phyloP scores from a whole-genome alignment of 441 rosid species.

The Metrosideros polymorpha region DNA sequence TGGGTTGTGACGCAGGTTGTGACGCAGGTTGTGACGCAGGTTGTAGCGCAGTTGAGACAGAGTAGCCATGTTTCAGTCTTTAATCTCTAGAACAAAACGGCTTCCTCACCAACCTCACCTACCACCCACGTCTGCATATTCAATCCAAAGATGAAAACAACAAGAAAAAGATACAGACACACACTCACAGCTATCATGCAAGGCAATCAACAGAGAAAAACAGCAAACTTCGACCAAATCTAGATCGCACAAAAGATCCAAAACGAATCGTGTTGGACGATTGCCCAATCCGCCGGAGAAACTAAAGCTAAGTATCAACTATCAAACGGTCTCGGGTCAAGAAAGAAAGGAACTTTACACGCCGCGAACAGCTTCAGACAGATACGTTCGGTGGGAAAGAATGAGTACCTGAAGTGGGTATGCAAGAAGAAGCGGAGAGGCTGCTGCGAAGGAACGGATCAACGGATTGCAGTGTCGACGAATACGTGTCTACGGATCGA shows the following conservation, averaged over 20 bases:
- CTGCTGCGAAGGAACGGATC: background rate
- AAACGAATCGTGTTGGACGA: background rate
- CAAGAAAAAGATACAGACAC: background rate
- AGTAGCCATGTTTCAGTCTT: background rate
- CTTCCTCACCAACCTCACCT: background rate
- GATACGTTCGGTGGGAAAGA: background rate
- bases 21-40: no score
- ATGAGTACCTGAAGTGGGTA: background rate
- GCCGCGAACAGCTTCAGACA: background rate
- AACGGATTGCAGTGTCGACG: background rate
- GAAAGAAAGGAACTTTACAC: background rate
- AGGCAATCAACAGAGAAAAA: background rate
- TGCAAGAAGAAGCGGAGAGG: background rate
- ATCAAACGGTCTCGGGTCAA: background rate
- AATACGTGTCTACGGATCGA: background rate
- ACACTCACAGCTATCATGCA: background rate
- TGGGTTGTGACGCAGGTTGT: background rate
- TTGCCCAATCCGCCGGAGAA: background rate
- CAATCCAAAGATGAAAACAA: background rate
- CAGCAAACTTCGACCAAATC: background rate
- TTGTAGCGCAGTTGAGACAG: background rate
- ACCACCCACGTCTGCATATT: background rate
- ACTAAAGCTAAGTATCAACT: background rate
- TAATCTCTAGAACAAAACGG: background rate
- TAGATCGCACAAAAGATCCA: background rate